phyloP scores from a whole-genome alignment of 1,284 basidiomycete species.

The Ceratobasidium sp. region DNA sequence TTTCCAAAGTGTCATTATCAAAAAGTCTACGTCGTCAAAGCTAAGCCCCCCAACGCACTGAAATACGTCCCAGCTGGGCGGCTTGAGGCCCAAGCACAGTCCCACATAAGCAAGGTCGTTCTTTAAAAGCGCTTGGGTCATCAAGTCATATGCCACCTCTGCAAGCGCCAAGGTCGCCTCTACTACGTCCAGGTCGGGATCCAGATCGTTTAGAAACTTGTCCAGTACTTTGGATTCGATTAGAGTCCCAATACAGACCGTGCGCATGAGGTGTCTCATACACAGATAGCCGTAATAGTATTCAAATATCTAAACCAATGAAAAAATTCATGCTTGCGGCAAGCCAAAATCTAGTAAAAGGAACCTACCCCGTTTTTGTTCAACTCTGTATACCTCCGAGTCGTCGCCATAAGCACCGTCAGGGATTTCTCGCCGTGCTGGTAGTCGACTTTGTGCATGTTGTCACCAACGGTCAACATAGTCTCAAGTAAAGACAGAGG shows the following conservation, averaged over 20 bases:
- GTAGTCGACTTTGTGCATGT: conserved; percentile 31
- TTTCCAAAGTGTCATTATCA: conserved; percentile 21
- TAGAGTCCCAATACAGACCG: conserved; percentile 14
- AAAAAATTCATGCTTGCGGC: neutral
- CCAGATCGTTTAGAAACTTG: neutral
- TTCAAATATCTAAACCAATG: neutral
- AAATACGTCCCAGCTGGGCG: neutral
- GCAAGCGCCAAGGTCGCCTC: neutral
- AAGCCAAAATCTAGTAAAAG: neutral
- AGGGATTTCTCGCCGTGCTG: conserved; percentile 9
- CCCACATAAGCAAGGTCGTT: neutral
- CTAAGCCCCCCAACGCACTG: conserved; percentile 5
- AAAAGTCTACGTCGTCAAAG: conserved; percentile 14
- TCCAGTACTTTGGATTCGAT: neutral
- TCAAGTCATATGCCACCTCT: neutral
- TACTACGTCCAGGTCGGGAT: neutral
- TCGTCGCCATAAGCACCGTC: conserved; percentile 2
- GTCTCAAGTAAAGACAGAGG: conserved; percentile 32
- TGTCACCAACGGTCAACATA: conserved; percentile 26
- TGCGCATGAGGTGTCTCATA: conserved; percentile 27
- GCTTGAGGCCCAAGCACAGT: neutral
- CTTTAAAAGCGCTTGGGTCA: neutral
- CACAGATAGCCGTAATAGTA: conserved; percentile 34
- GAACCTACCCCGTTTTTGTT: conserved; percentile 8
- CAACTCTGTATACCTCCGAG: conserved; percentile 11